Conservation (phyloP, 75 land plant species). For the Chamaecyparis obtusa region DNA sequence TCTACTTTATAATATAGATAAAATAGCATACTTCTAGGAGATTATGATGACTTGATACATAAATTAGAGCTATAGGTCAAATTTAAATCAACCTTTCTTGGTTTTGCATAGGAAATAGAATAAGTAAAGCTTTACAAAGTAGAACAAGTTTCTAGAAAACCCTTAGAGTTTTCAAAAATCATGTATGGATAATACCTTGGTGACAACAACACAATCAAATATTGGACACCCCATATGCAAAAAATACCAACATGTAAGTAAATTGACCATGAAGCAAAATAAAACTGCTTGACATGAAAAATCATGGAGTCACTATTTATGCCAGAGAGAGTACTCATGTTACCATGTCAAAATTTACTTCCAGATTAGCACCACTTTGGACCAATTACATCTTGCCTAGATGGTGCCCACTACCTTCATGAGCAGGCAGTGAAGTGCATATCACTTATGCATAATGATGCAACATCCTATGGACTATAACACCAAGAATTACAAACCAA, state of each 20-base stretch:
- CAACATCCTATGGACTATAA: not conserved
- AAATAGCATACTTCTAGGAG: not conserved
- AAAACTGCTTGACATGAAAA: not conserved
- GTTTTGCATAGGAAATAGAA: not conserved
- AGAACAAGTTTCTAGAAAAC: not conserved
- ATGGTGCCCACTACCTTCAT: not conserved
- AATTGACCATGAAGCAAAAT: not conserved
- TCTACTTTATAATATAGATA: not conserved
- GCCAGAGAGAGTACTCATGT: not conserved
- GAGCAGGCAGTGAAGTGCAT: not conserved
- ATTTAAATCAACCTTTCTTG: not conserved
- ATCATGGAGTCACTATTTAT: not conserved
- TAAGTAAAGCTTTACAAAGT: not conserved
- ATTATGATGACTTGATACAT: not conserved
- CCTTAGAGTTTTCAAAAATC: not conserved
- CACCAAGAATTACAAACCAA: not conserved
- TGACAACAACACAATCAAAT: no score
- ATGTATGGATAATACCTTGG: not conserved
- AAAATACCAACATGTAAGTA: not conserved
- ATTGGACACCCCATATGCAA: not conserved
- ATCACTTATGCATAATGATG: not conserved
- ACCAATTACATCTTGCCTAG: conserved; percentile 6
- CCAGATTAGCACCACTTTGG: not conserved
- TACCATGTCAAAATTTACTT: not conserved
- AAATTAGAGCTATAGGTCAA: not conserved